Base-by-base conservation (phyloP, 2,329 filamentous ascomycete species). In the Coniochaeta sp. region DNA sequence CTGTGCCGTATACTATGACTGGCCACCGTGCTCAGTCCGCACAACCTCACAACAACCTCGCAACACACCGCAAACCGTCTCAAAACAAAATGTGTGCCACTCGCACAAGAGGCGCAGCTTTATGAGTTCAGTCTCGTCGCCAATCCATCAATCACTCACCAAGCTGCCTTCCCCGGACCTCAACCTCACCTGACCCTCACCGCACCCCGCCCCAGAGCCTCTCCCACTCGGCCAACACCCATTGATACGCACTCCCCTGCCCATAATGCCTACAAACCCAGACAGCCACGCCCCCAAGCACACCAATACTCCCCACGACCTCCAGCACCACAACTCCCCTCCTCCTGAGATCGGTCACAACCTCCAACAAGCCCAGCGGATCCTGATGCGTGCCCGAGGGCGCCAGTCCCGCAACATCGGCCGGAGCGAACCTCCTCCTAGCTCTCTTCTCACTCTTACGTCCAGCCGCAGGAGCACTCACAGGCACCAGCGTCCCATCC, bases 291-390 rank as follows among this genome's bases (percentile, higher is more conserved):
- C 89, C 90, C 3, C 91, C 89, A 3, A 96, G 71, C 31, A 95
- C 76, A 0, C 91, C 87, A 59, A 92, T 78, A 58, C 89, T 86
- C 16, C 91, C 89, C 24, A 93, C 73, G 6, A 96, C 77, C 70
- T 93, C 89, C 40, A 96, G 76, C 0, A 89, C 81, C 55, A 89
- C 72, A 77, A 87, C 87, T 0, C 89, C 84, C 54, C 81, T 82
- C 52, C 81, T 80, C 66, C 82, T 86, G 43, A 96, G 68, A 38
- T 85, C 82, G 22, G 89, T 85, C 2, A 84, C 83, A 64, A 92
- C 81, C 63, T 87, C 81, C 58, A 96, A 79, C 38, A 96, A 72
- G 0, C 92, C 92, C 0, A 96, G 78, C 0, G 93, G 93, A 71
- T 97, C 93, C 62, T 89, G 82, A 36, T 85, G 80, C 43, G 56